phyloP scores from a whole-genome alignment of 345 rosid genomes.

The Toxicodendron radicans region DNA sequence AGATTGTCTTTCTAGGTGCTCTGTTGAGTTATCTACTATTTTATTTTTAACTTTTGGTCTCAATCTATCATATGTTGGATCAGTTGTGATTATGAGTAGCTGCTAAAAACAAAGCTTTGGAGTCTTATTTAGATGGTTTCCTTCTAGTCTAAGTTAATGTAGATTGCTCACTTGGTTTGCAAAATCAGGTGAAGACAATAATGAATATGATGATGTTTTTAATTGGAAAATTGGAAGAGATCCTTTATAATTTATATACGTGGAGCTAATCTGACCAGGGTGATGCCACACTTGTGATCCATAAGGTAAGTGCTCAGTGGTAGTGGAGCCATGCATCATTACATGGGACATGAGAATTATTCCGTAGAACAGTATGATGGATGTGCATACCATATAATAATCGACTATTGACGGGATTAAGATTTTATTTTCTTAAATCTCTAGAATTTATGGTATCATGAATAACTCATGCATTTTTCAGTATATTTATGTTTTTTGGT shows the following conservation, averaged over 20 bases:
- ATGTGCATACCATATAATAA: neutral
- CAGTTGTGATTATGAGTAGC: no score
- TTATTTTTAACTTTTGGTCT: neutral
- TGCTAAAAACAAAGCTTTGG: no score
- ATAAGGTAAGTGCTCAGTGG: neutral
- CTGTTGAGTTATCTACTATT: neutral
- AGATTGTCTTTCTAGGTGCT: neutral
- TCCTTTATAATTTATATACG: neutral
- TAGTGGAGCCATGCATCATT: neutral
- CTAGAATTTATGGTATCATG: neutral
- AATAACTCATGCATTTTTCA: neutral
- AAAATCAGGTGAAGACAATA: neutral
- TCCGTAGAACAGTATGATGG: neutral
- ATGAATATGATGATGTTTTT: neutral
- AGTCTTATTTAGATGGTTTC: neutral
- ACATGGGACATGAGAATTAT: neutral
- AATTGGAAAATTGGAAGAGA: neutral
- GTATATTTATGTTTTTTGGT: neutral
- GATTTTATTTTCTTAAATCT: neutral
- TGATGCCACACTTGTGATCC: neutral
- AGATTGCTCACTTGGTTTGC: neutral
- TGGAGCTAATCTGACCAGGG: no score
- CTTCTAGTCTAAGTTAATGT: neutral
- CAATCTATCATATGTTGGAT: neutral
- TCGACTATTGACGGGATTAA: neutral